Evolutionary conservation across 805 yeast species (phyloP), one percentile per base, ranked within the genome.

Genomic region (Komagataella pastoris): DNA sequence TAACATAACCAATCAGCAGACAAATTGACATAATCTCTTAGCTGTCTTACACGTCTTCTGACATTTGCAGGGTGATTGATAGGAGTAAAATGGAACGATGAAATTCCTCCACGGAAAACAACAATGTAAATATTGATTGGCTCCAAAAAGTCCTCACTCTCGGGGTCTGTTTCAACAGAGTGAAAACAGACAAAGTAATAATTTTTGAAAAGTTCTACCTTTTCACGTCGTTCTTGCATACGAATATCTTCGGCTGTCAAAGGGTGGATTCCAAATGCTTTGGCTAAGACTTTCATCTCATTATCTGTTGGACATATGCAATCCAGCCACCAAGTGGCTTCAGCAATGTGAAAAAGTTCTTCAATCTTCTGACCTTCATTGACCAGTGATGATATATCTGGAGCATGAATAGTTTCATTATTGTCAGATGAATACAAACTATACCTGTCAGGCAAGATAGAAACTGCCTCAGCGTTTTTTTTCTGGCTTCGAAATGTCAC

Each of bases 181-280:
- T 93, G 97, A 79, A 93, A 93, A 75, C 96, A 87, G 47, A 93
- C 96, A 71, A 93, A 88, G 67, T 93, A 91, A 68, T 91, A 91
- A 57, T 80, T 79, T 59, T 81, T 80, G 75, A 91, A 91, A 55
- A 91, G 72, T 68, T 91, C 98, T 36, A 91, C 97, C 68, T 91
- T 91, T 70, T 91, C 99, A 69, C 98, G 89, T 21, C 96, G 80
- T 70, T 91, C 99, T 69, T 90, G 96, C 80, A 88, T 86, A 53
- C 96, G 73, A 57, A 91, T 90, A 81, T 91, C 99, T 70, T 91
- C 99, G 1, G 97, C 89, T 0, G 99, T 91, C 73, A 91, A 81
- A 30, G 99, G 99, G 72, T 91, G 99, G 69, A 91, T 88, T 7
- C 97, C 96, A 66, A 91, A 91, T 0, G 97, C 93, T 60, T 90